Evolutionary conservation across 768 basidiomycete species (phyloP).

Genomic region (Pleurotus citrinopileatus): DNA sequence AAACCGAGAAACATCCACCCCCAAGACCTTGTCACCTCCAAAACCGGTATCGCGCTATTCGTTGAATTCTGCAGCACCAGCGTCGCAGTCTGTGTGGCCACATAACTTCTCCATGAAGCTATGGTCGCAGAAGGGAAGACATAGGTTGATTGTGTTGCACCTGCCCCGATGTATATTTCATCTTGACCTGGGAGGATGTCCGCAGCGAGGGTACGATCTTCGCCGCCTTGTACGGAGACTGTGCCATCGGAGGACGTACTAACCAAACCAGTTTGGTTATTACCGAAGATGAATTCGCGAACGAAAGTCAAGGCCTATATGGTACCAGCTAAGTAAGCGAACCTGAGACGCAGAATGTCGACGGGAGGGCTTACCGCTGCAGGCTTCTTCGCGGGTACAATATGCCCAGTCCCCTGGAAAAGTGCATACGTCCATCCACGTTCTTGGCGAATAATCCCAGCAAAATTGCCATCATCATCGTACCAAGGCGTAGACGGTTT

Average conservation of each 20-base stretch:
- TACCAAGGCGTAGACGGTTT: constrained; percentile 68
- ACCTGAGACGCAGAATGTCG: neutral
- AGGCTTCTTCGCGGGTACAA: constrained; percentile 34
- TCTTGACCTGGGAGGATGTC: constrained; percentile 52
- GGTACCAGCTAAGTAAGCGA: neutral
- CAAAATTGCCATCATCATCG: constrained; percentile 54
- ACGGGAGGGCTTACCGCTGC: constrained; percentile 27
- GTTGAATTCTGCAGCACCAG: constrained; percentile 10
- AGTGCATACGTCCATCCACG: constrained; percentile 59
- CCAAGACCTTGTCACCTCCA: neutral
- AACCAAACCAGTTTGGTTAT: constrained; percentile 58
- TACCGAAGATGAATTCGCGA: constrained; percentile 67
- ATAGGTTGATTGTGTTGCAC: constrained; percentile 48
- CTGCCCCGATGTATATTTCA: constrained; percentile 54
- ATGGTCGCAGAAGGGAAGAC: constrained; percentile 53
- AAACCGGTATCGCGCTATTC: neutral
- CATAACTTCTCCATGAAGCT: constrained; percentile 52
- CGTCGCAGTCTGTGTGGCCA: constrained; percentile 34
- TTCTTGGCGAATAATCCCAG: constrained; percentile 74
- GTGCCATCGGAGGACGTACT: constrained; percentile 25
- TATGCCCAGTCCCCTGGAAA: constrained; percentile 39
- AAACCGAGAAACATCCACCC: neutral
- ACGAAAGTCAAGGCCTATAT: constrained; percentile 56
- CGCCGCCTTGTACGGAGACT: constrained; percentile 43
- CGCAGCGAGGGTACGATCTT: constrained; percentile 39